A percentile compares a stretch with the other conserved stretches of the same genome.
Evolutionary conservation across 2,329 filamentous ascomycete genomes (phyloP).

Genomic region (Clonostachys rosea): DNA sequence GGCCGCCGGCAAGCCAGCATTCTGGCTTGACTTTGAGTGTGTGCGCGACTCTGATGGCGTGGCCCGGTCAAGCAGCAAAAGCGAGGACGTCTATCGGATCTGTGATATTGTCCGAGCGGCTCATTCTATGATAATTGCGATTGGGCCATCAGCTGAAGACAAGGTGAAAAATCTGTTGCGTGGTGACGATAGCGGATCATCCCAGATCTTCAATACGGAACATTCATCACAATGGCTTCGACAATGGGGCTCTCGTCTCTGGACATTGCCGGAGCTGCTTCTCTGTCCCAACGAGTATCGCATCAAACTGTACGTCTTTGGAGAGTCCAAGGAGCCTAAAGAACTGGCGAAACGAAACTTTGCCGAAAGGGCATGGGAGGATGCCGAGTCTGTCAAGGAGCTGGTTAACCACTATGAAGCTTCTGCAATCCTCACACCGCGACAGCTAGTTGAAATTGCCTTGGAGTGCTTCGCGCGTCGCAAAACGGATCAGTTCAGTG

Average conservation of each 20-base stretch:
- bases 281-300: slow-evolving; percentile 11
- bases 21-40: slow-evolving; percentile 37
- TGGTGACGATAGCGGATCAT: slow-evolving; percentile 9
- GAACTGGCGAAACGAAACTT: slow-evolving; percentile 30
- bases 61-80: slow-evolving; percentile 15
- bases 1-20: slow-evolving; percentile 26
- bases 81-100: slow-evolving; percentile 30
- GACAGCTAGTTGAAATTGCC: slow-evolving; percentile 28
- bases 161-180: slow-evolving; percentile 9
- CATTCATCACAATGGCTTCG: slow-evolving; percentile 16
- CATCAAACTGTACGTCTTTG: slow-evolving; percentile 6
- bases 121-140: slow-evolving; percentile 32
- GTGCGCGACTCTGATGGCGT: slow-evolving; percentile 23
- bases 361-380: slow-evolving; percentile 30
- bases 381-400: slow-evolving; percentile 27
- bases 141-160: slow-evolving; percentile 14
- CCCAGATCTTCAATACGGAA: slow-evolving; percentile 8
- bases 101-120: slow-evolving; percentile 37
- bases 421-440: slow-evolving; percentile 26
- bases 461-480: slow-evolving; percentile 28
- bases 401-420: slow-evolving; percentile 40
- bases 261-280: slow-evolving; percentile 35
- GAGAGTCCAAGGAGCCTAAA: slow-evolving; percentile 5
- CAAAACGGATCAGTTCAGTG: slow-evolving; percentile 23
- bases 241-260: slow-evolving; percentile 37